phyloP scores from a whole-genome alignment of 2,329 filamentous ascomycete genomes.

The Apiospora phragmitis region DNA sequence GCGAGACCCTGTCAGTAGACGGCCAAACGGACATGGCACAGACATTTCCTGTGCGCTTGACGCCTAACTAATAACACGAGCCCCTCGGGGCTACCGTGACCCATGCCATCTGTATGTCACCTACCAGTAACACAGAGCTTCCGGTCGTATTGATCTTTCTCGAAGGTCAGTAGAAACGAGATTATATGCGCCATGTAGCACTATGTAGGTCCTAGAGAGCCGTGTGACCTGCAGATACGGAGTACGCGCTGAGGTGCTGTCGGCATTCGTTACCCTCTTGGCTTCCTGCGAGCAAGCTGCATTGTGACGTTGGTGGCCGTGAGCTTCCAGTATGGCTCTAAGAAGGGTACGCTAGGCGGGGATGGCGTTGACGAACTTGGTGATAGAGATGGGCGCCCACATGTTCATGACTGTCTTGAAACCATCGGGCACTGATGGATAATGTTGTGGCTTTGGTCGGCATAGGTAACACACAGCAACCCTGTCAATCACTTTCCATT shows the following conservation, averaged over 20 bases:
- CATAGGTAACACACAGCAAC: constrained; percentile 15
- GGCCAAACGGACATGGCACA: neutral
- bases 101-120: neutral
- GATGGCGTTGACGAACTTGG: neutral
- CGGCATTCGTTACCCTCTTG: neutral
- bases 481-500: constrained; percentile 18
- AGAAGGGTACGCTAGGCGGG: neutral
- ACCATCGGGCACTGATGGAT: neutral
- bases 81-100: neutral
- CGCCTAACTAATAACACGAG: neutral
- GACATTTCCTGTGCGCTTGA: neutral
- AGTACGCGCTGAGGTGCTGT: neutral
- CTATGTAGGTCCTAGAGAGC: neutral
- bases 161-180: neutral
- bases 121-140: neutral
- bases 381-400: neutral
- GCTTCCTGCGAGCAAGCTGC: neutral
- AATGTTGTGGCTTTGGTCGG: neutral
- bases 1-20: neutral
- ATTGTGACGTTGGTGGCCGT: neutral
- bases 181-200: neutral
- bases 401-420: constrained; percentile 1
- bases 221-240: neutral
- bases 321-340: neutral
- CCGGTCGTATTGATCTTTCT: neutral